These are phyloP conservation scores for Echium plantagineum DNA, from an alignment of 257 asterid genomes.

Conservation along the genomic window DNA sequence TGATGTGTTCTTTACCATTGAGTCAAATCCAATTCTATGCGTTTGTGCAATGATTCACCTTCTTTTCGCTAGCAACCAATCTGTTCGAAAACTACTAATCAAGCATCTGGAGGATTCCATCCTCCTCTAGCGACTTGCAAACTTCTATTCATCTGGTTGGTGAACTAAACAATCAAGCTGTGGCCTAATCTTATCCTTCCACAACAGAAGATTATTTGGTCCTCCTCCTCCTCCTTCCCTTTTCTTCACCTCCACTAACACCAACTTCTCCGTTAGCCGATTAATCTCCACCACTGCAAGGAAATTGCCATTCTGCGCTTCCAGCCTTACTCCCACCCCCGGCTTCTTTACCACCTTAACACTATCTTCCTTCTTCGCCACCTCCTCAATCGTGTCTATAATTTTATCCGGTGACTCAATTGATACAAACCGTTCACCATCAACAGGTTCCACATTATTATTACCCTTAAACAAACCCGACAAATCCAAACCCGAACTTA, in stretches of 20 bases:
- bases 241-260: conserved; percentile 44
- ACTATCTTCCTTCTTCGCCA: conserved; percentile 19
- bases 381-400: conserved; percentile 16
- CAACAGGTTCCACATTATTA: conserved; percentile 1
- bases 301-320: conserved; percentile 36
- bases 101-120: too few species aligned
- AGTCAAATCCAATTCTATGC: too few species aligned
- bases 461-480: conserved; percentile 18
- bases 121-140: too few species aligned
- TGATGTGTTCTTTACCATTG: too few species aligned
- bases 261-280: conserved; percentile 55
- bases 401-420: conserved; percentile 17
- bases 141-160: conserved; percentile 3
- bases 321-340: conserved; percentile 12
- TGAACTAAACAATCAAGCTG: conserved; percentile 24
- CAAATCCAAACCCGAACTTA: conserved; percentile 24
- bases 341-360: conserved; percentile 13
- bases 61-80: too few species aligned
- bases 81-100: too few species aligned
- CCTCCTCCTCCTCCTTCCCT: conserved; percentile 14
- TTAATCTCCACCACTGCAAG: conserved; percentile 28
- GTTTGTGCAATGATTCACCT: too few species aligned
- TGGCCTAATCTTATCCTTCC: conserved; percentile 40
- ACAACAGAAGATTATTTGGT: conserved; percentile 31
- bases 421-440: conserved; percentile 20